Conservation (phyloP, 2,329 filamentous ascomycete genomes). For the Ascochyta rabiei region DNA sequence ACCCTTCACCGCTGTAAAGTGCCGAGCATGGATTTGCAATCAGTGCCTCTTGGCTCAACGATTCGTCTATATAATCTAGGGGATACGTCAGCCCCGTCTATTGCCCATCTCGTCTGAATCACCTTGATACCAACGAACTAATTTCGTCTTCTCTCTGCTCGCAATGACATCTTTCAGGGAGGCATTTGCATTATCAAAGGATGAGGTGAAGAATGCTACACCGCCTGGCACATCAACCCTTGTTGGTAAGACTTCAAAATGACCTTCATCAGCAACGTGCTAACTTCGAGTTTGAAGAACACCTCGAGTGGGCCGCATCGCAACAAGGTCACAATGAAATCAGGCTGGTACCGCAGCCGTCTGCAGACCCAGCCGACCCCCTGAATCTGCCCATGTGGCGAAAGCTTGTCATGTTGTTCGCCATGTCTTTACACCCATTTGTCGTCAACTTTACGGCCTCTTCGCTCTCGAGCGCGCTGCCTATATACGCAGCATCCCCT, state of each 20-base stretch:
- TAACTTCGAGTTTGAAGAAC: conserved; percentile 27
- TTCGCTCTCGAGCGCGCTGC: conserved; percentile 46
- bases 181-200: conserved; percentile 49
- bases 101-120: background rate
- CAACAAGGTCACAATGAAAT: conserved; percentile 44
- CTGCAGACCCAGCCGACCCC: conserved; percentile 49
- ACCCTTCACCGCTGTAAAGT: conserved; percentile 10
- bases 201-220: conserved; percentile 46
- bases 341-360: conserved; percentile 49
- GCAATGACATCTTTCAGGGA: conserved; percentile 44
- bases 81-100: background rate
- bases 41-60: background rate
- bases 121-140: background rate
- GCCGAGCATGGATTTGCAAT: background rate
- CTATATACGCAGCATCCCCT: conserved; percentile 41
- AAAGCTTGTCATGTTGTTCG: conserved; percentile 43
- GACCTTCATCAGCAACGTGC: background rate
- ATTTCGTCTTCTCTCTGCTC: background rate
- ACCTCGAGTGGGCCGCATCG: conserved; percentile 37
- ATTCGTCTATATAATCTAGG: conserved; percentile 5
- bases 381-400: conserved; percentile 49
- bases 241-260: conserved; percentile 39
- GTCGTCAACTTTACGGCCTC: conserved; percentile 47
- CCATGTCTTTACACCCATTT: conserved; percentile 49
- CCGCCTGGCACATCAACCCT: conserved; percentile 50